Evolutionary conservation across 2,329 filamentous ascomycete genomes (phyloP).

Genomic region (Fusarium nodosum): DNA sequence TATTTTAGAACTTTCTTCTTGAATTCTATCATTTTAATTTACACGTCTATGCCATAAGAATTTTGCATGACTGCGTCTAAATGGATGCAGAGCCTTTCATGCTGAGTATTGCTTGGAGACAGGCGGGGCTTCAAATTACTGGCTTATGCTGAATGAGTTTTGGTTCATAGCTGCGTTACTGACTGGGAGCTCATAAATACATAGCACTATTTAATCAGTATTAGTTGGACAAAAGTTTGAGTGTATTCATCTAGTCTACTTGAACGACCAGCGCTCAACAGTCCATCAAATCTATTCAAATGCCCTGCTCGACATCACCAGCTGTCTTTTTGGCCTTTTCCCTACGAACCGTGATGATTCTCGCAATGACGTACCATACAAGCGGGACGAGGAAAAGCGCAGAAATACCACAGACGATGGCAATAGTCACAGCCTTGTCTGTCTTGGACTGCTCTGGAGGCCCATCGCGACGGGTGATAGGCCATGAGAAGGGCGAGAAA

Average conservation of each 20-base stretch:
- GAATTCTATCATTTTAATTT: neutral
- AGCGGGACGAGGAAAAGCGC: constrained; percentile 14
- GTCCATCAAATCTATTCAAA: neutral
- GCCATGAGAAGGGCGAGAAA: constrained; percentile 22
- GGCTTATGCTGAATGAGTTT: too few relatives aligned
- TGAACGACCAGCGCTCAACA: neutral
- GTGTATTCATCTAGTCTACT: neutral
- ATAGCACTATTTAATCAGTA: neutral
- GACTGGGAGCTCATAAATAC: neutral
- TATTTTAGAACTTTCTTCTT: neutral
- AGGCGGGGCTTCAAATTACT: too few relatives aligned
- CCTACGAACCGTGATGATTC: neutral
- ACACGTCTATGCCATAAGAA: neutral
- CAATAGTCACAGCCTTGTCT: constrained; percentile 7
- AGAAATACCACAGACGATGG: constrained; percentile 23
- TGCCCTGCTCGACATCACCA: constrained; percentile 5
- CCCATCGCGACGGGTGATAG: constrained; percentile 7
- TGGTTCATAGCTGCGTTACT: neutral
- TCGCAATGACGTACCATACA: constrained; percentile 13
- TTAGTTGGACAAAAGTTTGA: neutral
- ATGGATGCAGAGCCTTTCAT: neutral
- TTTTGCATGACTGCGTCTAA: neutral
- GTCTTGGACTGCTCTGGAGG: neutral
- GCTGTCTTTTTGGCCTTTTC: neutral
- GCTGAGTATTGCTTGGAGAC: too few relatives aligned